A percentile compares a stretch with the other conserved stretches of the same genome.
phyloP scores from a whole-genome alignment of 2,329 filamentous ascomycete genomes.

The Cladobotryum mycophilum region DNA sequence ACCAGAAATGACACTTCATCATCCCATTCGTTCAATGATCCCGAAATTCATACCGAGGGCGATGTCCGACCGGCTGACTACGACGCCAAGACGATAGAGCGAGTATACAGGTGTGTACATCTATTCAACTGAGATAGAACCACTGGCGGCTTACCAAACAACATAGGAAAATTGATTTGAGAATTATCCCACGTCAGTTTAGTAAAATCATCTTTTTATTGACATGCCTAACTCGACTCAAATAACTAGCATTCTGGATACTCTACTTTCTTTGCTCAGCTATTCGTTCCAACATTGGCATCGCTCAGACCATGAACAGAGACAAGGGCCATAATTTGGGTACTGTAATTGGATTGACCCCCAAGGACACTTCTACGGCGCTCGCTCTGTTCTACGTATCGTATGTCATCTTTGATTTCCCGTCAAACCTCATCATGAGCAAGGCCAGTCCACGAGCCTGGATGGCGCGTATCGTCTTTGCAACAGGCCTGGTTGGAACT shows the following conservation, averaged over 20 bases:
- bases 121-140: constrained; percentile 1
- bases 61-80: constrained; percentile 35
- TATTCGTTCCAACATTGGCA: constrained; percentile 84
- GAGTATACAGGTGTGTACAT: constrained; percentile 42
- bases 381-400: constrained; percentile 87
- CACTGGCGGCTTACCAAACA: background rate
- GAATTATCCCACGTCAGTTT: constrained; percentile 52
- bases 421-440: constrained; percentile 85
- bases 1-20: background rate
- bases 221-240: too few species aligned
- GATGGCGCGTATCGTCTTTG: constrained; percentile 88
- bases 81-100: constrained; percentile 45
- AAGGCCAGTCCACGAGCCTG: constrained; percentile 76
- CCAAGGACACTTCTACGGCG: constrained; percentile 75
- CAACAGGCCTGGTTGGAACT: constrained; percentile 75
- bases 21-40: background rate
- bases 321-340: constrained; percentile 66
- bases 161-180: constrained; percentile 46
- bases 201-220: too few species aligned
- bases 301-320: constrained; percentile 91
- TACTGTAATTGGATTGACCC: constrained; percentile 59
- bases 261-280: constrained; percentile 90
- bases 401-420: constrained; percentile 84
- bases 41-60: constrained; percentile 22
- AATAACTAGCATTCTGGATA: constrained; percentile 74